These are phyloP conservation scores for Ceratobasidium sp. DNA, from an alignment of 1,284 basidiomycete genomes.

Conservation along the genomic window DNA sequence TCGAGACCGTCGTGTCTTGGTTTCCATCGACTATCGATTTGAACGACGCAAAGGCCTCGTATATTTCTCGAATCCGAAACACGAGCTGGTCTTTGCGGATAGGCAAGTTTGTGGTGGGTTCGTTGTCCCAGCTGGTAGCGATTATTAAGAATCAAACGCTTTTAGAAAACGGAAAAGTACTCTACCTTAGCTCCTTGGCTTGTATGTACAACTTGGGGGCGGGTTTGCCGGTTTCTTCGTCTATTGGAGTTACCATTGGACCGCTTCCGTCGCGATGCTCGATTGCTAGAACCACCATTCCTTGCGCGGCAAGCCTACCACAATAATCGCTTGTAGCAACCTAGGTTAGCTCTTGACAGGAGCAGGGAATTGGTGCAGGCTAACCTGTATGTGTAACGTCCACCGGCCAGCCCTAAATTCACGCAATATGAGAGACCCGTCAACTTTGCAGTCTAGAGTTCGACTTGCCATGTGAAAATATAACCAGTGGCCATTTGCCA, in stretches of 20 bases:
- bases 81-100: slow-evolving; percentile 75
- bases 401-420: slow-evolving; percentile 71
- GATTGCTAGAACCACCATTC: slow-evolving; percentile 80
- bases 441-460: background rate
- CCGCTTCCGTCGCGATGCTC: slow-evolving; percentile 84
- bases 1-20: slow-evolving; percentile 14
- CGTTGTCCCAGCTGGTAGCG: slow-evolving; percentile 47
- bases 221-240: slow-evolving; percentile 43
- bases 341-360: slow-evolving; percentile 20
- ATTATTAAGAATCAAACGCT: slow-evolving; percentile 30
- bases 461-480: slow-evolving; percentile 77
- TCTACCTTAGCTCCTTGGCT: slow-evolving; percentile 66
- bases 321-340: slow-evolving; percentile 70
- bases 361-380: slow-evolving; percentile 34
- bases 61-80: slow-evolving; percentile 75
- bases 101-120: slow-evolving; percentile 55
- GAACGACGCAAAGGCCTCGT: slow-evolving; percentile 64
- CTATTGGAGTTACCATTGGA: slow-evolving; percentile 57
- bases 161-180: slow-evolving; percentile 52
- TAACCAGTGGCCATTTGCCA: slow-evolving; percentile 73
- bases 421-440: background rate
- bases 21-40: slow-evolving; percentile 49
- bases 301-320: slow-evolving; percentile 75
- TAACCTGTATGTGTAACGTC: slow-evolving; percentile 76
- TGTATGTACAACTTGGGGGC: slow-evolving; percentile 60